Evolutionary conservation across 257 asterid species (phyloP).

Genomic region (Prunella vulgaris): DNA sequence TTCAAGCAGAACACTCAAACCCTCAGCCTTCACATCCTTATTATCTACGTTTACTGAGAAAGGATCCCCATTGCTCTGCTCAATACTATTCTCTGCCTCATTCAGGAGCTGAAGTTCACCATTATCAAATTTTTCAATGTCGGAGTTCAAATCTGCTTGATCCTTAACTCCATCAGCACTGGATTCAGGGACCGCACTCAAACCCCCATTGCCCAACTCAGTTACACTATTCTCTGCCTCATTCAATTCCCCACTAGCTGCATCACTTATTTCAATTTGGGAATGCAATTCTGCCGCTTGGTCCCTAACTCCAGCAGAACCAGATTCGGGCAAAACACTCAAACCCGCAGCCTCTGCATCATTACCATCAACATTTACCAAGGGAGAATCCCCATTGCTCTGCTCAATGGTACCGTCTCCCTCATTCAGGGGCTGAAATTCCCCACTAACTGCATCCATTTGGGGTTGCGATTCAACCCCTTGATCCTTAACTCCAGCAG

Average conservation of each 20-base stretch:
- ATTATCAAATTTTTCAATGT: neutral
- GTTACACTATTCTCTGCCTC: slow-evolving; percentile 6
- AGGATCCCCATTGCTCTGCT: neutral
- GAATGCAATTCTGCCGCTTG: neutral
- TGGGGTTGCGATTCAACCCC: neutral
- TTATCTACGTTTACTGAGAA: neutral
- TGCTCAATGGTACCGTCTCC: neutral
- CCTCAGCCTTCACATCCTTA: neutral
- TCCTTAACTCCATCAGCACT: neutral
- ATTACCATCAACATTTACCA: neutral
- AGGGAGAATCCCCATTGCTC: neutral
- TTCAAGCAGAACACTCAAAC: neutral
- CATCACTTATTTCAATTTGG: slow-evolving; percentile 9
- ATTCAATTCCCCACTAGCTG: neutral
- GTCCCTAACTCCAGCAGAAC: neutral
- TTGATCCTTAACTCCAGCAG: neutral
- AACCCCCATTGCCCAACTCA: neutral
- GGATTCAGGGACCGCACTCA: neutral
- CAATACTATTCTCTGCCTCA: neutral
- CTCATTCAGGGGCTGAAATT: neutral
- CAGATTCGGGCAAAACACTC: neutral
- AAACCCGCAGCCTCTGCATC: slow-evolving; percentile 3
- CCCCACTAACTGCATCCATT: neutral
- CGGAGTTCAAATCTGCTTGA: neutral
- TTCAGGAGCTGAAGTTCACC: neutral